Evolutionary conservation across 2,329 filamentous ascomycete genomes (phyloP).

Genomic region (Colletotrichum lini): DNA sequence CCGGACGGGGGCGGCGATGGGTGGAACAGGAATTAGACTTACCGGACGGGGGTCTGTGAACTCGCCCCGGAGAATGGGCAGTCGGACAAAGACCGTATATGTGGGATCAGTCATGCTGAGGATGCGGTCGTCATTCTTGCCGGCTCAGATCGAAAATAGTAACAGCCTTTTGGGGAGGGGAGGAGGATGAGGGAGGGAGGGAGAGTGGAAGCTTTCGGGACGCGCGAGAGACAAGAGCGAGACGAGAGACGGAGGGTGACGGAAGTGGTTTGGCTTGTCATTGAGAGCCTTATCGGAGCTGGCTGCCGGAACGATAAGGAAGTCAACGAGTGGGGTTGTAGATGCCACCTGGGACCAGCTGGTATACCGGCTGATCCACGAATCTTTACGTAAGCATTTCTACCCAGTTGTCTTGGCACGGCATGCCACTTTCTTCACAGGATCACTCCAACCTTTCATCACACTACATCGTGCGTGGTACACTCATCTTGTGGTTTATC

Average conservation of each 20-base stretch:
- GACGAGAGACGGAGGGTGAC: conserved; percentile 16
- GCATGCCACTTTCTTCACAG: too few species aligned
- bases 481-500: too few species aligned
- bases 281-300: conserved; percentile 42
- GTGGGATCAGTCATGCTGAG: conserved; percentile 64
- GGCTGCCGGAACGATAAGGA: conserved; percentile 38
- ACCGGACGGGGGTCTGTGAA: conserved; percentile 94
- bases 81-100: conserved; percentile 85
- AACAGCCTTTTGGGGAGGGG: background rate
- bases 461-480: too few species aligned
- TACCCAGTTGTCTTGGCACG: too few species aligned
- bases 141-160: conserved; percentile 30
- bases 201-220: conserved; percentile 20
- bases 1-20: conserved; percentile 28
- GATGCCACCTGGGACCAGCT: conserved; percentile 24
- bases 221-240: conserved; percentile 5
- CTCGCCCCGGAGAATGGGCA: conserved; percentile 89
- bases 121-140: conserved; percentile 38
- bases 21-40: conserved; percentile 51
- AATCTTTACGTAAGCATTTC: background rate
- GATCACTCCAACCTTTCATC: too few species aligned
- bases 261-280: conserved; percentile 35
- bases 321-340: background rate
- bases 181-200: background rate
- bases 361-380: background rate